phyloP scores from a whole-genome alignment of 768 basidiomycete genomes.

The Tulasnella sp. region DNA sequence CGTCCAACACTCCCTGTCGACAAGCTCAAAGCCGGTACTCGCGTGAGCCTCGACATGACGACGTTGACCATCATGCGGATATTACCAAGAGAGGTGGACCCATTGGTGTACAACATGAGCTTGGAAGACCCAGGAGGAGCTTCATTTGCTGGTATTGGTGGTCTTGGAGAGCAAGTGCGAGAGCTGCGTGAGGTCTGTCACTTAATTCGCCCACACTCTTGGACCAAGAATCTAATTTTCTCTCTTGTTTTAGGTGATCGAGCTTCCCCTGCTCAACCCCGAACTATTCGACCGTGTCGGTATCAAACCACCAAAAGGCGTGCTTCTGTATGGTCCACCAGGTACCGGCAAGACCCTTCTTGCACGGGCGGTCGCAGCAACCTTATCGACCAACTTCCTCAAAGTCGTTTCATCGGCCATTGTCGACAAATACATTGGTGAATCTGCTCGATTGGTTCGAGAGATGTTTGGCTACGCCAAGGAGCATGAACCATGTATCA shows the following conservation, averaged over 20 bases:
- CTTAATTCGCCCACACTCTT: background rate
- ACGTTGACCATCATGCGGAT: slow-evolving; percentile 99
- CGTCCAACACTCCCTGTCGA: slow-evolving; percentile 83
- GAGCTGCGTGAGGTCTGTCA: slow-evolving; percentile 80
- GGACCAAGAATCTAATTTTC: background rate
- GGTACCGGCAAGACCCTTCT: slow-evolving; percentile 95
- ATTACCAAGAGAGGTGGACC: slow-evolving; percentile 93
- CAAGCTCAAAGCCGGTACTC: slow-evolving; percentile 87
- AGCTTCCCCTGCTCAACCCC: slow-evolving; percentile 86
- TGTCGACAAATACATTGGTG: slow-evolving; percentile 97
- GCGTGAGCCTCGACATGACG: slow-evolving; percentile 98
- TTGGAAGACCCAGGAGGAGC: slow-evolving; percentile 94
- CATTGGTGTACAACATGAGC: slow-evolving; percentile 98
- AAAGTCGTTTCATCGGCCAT: slow-evolving; percentile 99
- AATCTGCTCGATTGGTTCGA: slow-evolving; percentile 88
- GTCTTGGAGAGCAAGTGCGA: slow-evolving; percentile 89
- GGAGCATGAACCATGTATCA: slow-evolving; percentile 97
- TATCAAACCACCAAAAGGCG: slow-evolving; percentile 93
- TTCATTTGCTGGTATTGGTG: slow-evolving; percentile 94
- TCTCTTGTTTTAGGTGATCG: slow-evolving; percentile 64
- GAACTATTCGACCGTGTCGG: slow-evolving; percentile 94
- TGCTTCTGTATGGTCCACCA: slow-evolving; percentile 91
- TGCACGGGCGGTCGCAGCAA: slow-evolving; percentile 92
- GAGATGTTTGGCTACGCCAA: slow-evolving; percentile 99
- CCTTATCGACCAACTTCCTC: slow-evolving; percentile 90